Evolutionary conservation across 2,329 filamentous ascomycete genomes (phyloP).

Genomic region (Ophiostoma novo-ulmi): DNA sequence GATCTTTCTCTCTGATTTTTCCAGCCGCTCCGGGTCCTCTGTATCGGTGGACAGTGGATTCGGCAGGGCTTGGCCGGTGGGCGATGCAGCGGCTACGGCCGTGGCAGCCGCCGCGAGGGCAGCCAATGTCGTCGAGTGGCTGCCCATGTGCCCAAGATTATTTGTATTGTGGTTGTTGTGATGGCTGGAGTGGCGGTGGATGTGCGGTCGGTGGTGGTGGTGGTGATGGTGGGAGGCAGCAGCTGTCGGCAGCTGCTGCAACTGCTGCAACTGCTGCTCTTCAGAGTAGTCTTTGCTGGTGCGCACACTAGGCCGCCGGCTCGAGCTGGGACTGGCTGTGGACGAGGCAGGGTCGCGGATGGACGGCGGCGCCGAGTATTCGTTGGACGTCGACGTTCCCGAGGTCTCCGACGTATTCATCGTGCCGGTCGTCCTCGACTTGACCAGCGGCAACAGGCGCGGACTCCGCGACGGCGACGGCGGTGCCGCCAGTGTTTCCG

Average conservation of each 20-base stretch:
- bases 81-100: conserved; percentile 17
- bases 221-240: neutral
- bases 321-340: conserved; percentile 19
- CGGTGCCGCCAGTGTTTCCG: neutral
- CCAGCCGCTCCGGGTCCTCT: too few relatives aligned
- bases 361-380: neutral
- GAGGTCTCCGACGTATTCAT: conserved; percentile 16
- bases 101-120: conserved; percentile 22
- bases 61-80: neutral
- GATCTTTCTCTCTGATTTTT: neutral
- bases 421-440: conserved; percentile 6
- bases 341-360: conserved; percentile 1
- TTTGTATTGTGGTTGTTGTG: neutral
- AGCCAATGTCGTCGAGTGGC: conserved; percentile 22
- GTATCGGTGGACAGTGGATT: neutral
- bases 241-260: conserved; percentile 10
- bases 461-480: conserved; percentile 16
- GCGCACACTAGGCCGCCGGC: conserved; percentile 23
- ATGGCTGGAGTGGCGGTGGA: neutral
- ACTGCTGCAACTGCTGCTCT: neutral
- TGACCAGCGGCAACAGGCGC: conserved; percentile 13
- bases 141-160: conserved; percentile 10
- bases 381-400: conserved; percentile 27
- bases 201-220: conserved; percentile 8
- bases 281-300: conserved; percentile 12